phyloP scores from a whole-genome alignment of 2,329 filamentous ascomycete genomes.

The Trichoderma citrinoviride region DNA sequence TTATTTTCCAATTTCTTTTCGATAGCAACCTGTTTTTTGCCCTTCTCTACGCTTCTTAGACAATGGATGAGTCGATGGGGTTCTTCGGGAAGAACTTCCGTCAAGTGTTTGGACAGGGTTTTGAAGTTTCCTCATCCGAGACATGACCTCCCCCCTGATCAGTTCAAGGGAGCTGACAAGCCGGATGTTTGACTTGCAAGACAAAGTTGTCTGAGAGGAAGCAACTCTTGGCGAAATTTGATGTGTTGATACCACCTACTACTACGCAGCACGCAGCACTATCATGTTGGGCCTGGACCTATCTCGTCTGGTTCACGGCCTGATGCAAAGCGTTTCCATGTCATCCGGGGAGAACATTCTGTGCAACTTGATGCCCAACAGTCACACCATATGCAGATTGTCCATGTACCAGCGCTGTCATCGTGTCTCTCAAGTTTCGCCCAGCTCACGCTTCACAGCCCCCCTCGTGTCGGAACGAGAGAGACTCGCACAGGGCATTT shows the following conservation, averaged over 20 bases:
- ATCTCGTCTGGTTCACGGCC: too few species aligned
- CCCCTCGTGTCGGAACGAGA: neutral
- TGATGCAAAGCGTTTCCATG: too few species aligned
- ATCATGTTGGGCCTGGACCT: too few species aligned
- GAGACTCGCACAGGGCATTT: neutral
- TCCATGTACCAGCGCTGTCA: neutral
- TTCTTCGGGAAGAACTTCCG: neutral
- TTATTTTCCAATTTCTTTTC: neutral
- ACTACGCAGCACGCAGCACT: too few species aligned
- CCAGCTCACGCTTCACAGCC: neutral
- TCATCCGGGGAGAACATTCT: too few species aligned
- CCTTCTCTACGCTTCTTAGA: neutral
- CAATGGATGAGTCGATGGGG: neutral
- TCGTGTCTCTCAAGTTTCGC: neutral
- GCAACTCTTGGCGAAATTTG: neutral
- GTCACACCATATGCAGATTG: neutral
- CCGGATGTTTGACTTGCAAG: neutral
- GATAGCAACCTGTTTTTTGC: too few species aligned
- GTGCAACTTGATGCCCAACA: too few species aligned
- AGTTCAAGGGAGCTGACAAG: neutral
- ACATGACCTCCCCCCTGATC: neutral
- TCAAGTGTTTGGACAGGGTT: neutral
- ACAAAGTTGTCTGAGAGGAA: neutral
- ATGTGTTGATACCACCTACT: too few species aligned
- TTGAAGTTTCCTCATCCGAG: neutral